Conservation (phyloP, 306 rosid species). For the Acacia confusa region DNA sequence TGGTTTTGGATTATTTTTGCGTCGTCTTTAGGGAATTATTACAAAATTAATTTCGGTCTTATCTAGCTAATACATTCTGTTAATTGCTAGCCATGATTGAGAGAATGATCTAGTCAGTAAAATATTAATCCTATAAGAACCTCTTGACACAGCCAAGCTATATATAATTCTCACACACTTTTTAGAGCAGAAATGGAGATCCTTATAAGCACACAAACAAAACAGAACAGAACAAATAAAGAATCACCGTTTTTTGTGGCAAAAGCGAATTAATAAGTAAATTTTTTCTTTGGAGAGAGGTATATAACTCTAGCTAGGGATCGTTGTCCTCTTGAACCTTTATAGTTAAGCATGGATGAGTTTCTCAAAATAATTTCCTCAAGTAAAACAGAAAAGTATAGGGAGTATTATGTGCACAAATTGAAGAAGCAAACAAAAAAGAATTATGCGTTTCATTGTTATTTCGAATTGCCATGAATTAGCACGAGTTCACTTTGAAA, state of each 20-base stretch:
- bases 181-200: not conserved
- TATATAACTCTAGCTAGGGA: not conserved
- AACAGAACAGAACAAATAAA: not conserved
- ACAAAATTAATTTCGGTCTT: not conserved
- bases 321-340: not conserved
- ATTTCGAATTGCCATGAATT: slow-evolving; percentile 1
- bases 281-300: not conserved
- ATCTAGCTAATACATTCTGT: not conserved
- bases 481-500: not conserved
- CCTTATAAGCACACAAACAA: not conserved
- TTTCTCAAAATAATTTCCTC: not conserved
- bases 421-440: not conserved
- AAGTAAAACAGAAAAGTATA: not conserved
- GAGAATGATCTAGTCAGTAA: slow-evolving; percentile 13
- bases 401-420: not conserved
- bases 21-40: slow-evolving; percentile 29
- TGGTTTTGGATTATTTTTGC: slow-evolving; percentile 31
- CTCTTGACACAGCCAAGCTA: not conserved
- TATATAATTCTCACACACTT: not conserved
- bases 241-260: not conserved
- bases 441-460: not conserved
- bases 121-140: slow-evolving; percentile 35
- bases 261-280: not conserved
- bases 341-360: not conserved
- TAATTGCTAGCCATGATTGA: not conserved